Evolutionary conservation across 2,329 filamentous ascomycete genomes (phyloP).

Genomic region (Trichoderma brevicompactum): DNA sequence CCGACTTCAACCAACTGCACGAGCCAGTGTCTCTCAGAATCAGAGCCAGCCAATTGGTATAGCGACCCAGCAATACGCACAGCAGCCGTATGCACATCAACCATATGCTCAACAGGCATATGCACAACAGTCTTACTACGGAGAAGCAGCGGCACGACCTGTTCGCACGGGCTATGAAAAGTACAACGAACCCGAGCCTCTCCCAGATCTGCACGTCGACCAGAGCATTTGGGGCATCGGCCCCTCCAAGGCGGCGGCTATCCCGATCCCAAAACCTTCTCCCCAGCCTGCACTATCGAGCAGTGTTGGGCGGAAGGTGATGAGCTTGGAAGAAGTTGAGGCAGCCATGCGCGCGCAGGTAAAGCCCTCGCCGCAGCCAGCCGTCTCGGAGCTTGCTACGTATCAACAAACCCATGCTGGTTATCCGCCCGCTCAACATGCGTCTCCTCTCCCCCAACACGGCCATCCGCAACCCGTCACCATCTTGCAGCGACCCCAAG

Average conservation of each 20-base stretch:
- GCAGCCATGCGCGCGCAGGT: slow-evolving; percentile 81
- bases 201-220: slow-evolving; percentile 90
- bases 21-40: slow-evolving; percentile 36
- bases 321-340: slow-evolving; percentile 97
- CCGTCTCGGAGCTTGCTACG: slow-evolving; percentile 41
- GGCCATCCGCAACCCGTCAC: slow-evolving; percentile 56
- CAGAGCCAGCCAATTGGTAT: slow-evolving; percentile 40
- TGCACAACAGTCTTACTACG: slow-evolving; percentile 38
- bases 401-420: slow-evolving; percentile 38
- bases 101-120: slow-evolving; percentile 34
- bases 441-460: slow-evolving; percentile 32
- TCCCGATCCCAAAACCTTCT: slow-evolving; percentile 10
- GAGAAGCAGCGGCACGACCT: slow-evolving; percentile 59
- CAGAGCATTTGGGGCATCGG: slow-evolving; percentile 88
- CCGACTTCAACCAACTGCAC: slow-evolving; percentile 68
- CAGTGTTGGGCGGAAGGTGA: slow-evolving; percentile 69
- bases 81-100: slow-evolving; percentile 5
- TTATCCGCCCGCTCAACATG: slow-evolving; percentile 33
- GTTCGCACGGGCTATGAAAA: slow-evolving; percentile 86
- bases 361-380: slow-evolving; percentile 52
- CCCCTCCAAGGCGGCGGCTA: slow-evolving; percentile 50
- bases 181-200: slow-evolving; percentile 81
- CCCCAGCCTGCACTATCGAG: slow-evolving; percentile 33
- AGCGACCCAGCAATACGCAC: slow-evolving; percentile 37
- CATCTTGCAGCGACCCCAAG: slow-evolving; percentile 60